Evolutionary conservation across 2,329 filamentous ascomycete species (phyloP).

Genomic region (Microdochium paspali): DNA sequence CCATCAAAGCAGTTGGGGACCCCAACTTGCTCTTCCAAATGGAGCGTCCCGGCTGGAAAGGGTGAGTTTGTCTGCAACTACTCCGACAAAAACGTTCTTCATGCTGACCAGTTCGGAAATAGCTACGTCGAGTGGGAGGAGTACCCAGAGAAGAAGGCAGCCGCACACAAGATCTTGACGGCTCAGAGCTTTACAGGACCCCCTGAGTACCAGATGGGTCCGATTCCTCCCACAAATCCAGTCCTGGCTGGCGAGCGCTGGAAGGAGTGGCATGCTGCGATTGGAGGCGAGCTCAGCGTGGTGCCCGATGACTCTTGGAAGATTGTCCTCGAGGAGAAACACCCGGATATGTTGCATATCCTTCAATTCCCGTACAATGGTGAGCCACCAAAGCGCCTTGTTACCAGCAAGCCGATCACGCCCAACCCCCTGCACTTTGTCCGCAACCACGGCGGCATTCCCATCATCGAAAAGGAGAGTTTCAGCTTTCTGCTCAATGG

Average conservation of each 20-base stretch:
- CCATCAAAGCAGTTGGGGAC: slow-evolving; percentile 29
- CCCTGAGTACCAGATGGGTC: slow-evolving; percentile 47
- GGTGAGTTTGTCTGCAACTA: slow-evolving; percentile 6
- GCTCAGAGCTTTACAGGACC: slow-evolving; percentile 38
- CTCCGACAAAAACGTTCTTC: too few relatives aligned
- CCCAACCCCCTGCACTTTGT: slow-evolving; percentile 53
- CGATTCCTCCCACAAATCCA: slow-evolving; percentile 47
- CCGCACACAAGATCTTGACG: slow-evolving; percentile 44
- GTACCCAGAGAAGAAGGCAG: slow-evolving; percentile 57
- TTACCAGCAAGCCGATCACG: slow-evolving; percentile 46
- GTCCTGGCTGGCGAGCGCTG: slow-evolving; percentile 45
- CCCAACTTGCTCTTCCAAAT: slow-evolving; percentile 11
- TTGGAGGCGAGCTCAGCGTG: slow-evolving; percentile 31
- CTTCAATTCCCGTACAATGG: slow-evolving; percentile 57
- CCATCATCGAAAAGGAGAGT: slow-evolving; percentile 48
- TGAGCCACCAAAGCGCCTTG: slow-evolving; percentile 47
- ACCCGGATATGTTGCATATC: slow-evolving; percentile 50
- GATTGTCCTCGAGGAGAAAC: slow-evolving; percentile 45
- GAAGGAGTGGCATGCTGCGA: slow-evolving; percentile 48
- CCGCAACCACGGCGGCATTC: slow-evolving; percentile 64
- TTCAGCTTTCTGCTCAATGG: slow-evolving; percentile 49
- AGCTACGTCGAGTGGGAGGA: slow-evolving; percentile 62
- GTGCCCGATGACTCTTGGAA: slow-evolving; percentile 51
- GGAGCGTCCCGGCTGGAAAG: slow-evolving; percentile 11
- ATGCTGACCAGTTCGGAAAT: neutral